These are phyloP conservation scores for Zalaria sp. DNA, from an alignment of 2,329 filamentous ascomycete species.

Conservation along the genomic window DNA sequence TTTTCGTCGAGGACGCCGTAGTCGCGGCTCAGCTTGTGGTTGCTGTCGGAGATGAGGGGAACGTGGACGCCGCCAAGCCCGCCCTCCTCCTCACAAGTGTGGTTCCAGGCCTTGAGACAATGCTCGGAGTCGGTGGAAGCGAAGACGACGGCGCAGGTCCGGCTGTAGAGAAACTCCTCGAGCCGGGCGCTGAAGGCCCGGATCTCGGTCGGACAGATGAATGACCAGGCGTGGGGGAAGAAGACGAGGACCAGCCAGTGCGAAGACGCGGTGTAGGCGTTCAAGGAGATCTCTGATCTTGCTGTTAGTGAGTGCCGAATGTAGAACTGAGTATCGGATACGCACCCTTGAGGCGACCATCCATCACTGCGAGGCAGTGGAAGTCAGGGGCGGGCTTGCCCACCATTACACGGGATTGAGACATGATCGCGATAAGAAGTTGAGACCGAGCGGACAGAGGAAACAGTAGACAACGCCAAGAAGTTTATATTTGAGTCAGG, in stretches of 20 bases:
- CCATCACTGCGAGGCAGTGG: constrained; percentile 13
- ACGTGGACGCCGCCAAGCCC: constrained; percentile 48
- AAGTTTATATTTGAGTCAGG: no score
- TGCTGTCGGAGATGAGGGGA: constrained; percentile 49
- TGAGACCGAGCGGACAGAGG: no score
- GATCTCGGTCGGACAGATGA: constrained; percentile 54
- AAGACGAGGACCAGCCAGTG: constrained; percentile 52
- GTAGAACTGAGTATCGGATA: neutral
- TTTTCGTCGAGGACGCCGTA: constrained; percentile 53
- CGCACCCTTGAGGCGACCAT: constrained; percentile 16
- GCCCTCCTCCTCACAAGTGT: constrained; percentile 44
- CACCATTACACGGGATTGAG: constrained; percentile 9
- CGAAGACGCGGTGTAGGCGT: constrained; percentile 18
- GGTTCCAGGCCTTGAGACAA: constrained; percentile 43
- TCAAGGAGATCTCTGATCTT: constrained; percentile 13
- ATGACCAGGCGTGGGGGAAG: constrained; percentile 55
- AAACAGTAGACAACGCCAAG: no score
- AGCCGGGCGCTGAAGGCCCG: constrained; percentile 49
- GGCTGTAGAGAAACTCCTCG: constrained; percentile 40
- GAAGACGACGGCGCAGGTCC: constrained; percentile 46
- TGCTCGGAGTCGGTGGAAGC: constrained; percentile 49
- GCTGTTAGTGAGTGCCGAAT: neutral
- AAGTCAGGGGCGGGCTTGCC: constrained; percentile 16
- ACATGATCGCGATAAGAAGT: neutral
- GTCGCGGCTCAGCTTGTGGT: constrained; percentile 43